Base-by-base conservation (phyloP, 2,329 filamentous ascomycete species). In the Cryoendolithus antarcticus region DNA sequence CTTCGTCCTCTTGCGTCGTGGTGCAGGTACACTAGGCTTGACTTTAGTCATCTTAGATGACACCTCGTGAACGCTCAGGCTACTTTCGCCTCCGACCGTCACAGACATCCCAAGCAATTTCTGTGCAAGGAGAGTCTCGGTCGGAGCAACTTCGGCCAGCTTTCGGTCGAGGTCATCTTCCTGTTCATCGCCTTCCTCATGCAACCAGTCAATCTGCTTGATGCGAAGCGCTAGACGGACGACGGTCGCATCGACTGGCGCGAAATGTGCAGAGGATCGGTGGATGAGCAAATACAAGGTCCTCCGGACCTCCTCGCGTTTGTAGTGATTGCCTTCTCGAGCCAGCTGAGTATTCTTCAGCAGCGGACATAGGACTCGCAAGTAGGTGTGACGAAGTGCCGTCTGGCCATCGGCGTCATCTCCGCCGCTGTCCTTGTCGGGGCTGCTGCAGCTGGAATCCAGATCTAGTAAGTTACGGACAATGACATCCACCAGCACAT, bases 381-480 rank as follows among this genome's bases (percentile, higher is more conserved):
- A 72, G 57, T 98, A 98, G 3, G 91, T 98, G 59, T 98, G 91
- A 30, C 89, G 77, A 41, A 98, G 67, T 2, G 75, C 65, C 11
- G 49, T 46, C 38, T 59, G 56, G 7, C 58, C 58, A 36, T 55
- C 54, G 24, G 44, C 33, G 19, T 57, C 55, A 10, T 27, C 13
- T 10, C 42, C 43, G 11, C 50, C 50, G 10, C 42, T 41, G 6
- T 40, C 40, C 30, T 40, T 27, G 5, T 43, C 42, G 8, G 37
- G 55, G 15, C 61, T 58, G 19, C 57, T 51, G 8, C 69, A 77
- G 57, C 94, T 89, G 53, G 89, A 81, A 0, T 93, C 91, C 6
- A 98, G 70, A 58, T 98, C 91, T 53, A 96, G 77, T n/a, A 98
- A 70, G 54, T 98, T 98, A 32, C 91, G 83, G 44, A 98, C 85